Conservation (phyloP, 2,329 filamentous ascomycete genomes). For the Alternaria ethzedia region DNA sequence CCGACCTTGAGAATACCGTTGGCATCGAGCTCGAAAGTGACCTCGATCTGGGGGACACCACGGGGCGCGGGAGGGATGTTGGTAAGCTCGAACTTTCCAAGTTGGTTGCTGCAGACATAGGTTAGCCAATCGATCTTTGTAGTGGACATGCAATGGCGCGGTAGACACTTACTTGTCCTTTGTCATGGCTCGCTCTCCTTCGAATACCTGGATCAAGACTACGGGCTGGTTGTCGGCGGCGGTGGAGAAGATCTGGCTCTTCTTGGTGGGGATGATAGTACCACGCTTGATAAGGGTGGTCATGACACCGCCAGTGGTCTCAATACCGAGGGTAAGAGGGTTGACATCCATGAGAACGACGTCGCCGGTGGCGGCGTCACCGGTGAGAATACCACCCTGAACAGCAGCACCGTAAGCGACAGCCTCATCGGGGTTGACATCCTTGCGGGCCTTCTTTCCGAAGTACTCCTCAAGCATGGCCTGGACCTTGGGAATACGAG, state of each 20-base stretch:
- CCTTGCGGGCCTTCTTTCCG: constrained; percentile 97
- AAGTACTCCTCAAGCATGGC: constrained; percentile 95
- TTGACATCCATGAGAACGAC: constrained; percentile 97
- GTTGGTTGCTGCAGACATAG: constrained; percentile 66
- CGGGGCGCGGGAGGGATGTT: constrained; percentile 93
- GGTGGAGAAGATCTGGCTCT: constrained; percentile 97
- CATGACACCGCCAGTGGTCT: constrained; percentile 98
- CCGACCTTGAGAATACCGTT: constrained; percentile 98
- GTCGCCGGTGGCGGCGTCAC: constrained; percentile 79
- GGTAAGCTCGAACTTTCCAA: constrained; percentile 98
- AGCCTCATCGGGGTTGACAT: constrained; percentile 99
- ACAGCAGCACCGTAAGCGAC: constrained; percentile 97
- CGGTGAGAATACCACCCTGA: constrained; percentile 93
- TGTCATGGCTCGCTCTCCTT: constrained; percentile 91
- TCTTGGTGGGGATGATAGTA: constrained; percentile 93
- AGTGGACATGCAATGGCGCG: background rate
- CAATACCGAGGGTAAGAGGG: constrained; percentile 93
- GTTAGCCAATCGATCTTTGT: background rate
- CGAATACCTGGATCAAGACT: constrained; percentile 92
- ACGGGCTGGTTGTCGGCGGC: constrained; percentile 96
- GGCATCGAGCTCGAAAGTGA: constrained; percentile 96
- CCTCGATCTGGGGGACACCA: constrained; percentile 97
- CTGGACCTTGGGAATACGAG: constrained; percentile 98
- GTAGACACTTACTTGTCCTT: constrained; percentile 65
- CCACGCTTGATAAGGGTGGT: constrained; percentile 95